Base-by-base conservation (phyloP, 2,329 filamentous ascomycete genomes). In the Stachybotrys echinatus region DNA sequence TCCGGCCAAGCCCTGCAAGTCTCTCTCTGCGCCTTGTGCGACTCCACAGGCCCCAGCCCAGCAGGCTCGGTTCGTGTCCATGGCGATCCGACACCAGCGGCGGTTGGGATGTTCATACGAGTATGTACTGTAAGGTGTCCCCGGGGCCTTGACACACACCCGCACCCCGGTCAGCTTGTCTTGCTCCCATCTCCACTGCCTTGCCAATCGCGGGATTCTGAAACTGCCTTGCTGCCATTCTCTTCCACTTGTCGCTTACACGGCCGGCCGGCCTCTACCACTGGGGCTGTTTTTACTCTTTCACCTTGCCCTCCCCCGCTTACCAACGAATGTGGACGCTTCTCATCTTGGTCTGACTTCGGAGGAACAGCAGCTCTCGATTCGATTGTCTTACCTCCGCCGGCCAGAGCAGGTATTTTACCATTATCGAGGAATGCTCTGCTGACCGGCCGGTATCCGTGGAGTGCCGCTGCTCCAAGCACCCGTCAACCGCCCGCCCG, bases 401-500 rank as follows among this genome's bases (percentile, higher is more conserved):
- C 27, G 27, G 27, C 27, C 14, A 5, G 27, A 34, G 14, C 27
- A 14, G 27, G 27, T 34, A 3, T 34, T 8, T 34, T 34, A 14
- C 10, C 10, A 10, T 34, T 8, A 34, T 10, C 10, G 27, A 34
- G 27, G 10, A 34, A 10, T 34, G 10, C 27, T 14, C 10, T 34
- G 10, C 14, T 34, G 14, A 34, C 27, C 27, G 27, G 27, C 14
- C 27, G 27, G 27, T 34, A 34, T 34, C 27, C 27, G 27, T 14
- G 27, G 27, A 14, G 27, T 8, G 27, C 27, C 14, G 10, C 27
- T 34, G 27, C 27, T 34, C 27, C 14, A 14, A 14, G 27, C 27
- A 34, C 27, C 2, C 38, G 17, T 40, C 38, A 21, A 23, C 42
- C 43, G 42, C 7, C 18, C 27, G 38, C 34, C 47, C 54, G 56